Evolutionary conservation across 345 rosid genomes (phyloP), one percentile per base, ranked within the genome.

Genomic region (Streptanthus diversifolius): DNA sequence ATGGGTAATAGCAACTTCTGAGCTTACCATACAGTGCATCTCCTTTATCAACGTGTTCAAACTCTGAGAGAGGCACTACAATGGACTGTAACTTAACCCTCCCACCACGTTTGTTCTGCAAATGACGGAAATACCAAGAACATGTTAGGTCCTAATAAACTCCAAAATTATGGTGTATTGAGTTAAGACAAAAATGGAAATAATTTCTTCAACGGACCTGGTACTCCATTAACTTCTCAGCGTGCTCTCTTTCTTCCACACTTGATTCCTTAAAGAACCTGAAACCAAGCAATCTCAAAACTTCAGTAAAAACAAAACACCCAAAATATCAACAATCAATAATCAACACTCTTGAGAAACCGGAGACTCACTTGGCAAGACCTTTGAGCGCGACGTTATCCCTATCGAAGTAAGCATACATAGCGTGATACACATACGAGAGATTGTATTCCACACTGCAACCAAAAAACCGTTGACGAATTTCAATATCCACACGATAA

Each of bases 241-340:
- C 99, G 36, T 95, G 99, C 41, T 82, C 92, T 73, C 98, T 87
- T 79, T 92, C 99, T 79, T 95, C 99, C 29, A 73, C 70, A 75
- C 98, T 92, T 1, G 98, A 92, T 55, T 92, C 99, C 84, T 92
- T 91, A 59, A 92, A 92, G 75, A 95, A 95, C 58, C 98, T 92
- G 56, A 47, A 10, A 57, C 74, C 33, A 44, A 41, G n/a, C 12
- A 67, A 40, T 76, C 51, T 15, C 56, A 43, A 37, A 11, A 37
- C 0, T 37, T 12, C n/a, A n/a, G n/a, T n/a, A n/a, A n/a, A 12
- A n/a, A 37, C 10, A 7, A 33, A 48, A 71, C 21, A 21, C 8
- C 30, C 5, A 47, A 48, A 58, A n/a, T 4, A 15, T 7, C 1
- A 64, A 25, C 19, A 15, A 32, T 41, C 1, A 64, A 25, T 14